Conservation (phyloP, 73 alveolate genomes). For the Halteria grandinella region DNA sequence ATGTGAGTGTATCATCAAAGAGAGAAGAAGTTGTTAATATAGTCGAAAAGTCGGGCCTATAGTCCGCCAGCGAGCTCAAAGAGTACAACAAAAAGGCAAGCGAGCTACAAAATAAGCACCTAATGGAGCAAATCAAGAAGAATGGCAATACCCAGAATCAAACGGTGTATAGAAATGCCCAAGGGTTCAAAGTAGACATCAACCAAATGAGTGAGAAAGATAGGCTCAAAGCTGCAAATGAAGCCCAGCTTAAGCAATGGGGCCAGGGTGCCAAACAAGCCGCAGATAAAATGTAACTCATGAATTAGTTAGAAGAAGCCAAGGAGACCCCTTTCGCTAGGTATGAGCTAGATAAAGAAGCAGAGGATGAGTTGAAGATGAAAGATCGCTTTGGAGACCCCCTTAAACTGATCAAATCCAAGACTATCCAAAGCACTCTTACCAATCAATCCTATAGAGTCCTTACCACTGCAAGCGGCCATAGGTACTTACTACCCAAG, state of each 20-base stretch:
- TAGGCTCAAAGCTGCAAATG: slow-evolving; percentile 54
- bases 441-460: slow-evolving; percentile 35
- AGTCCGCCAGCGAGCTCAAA: slow-evolving; percentile 51
- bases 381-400: slow-evolving; percentile 78
- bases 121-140: background rate
- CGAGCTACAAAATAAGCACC: background rate
- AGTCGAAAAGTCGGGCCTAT: slow-evolving; percentile 55
- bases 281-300: slow-evolving; percentile 27
- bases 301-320: slow-evolving; percentile 9
- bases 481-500: slow-evolving; percentile 39
- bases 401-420: background rate
- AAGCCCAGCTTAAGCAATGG: slow-evolving; percentile 60
- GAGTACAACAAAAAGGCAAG: background rate
- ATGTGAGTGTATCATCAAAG: slow-evolving; percentile 17
- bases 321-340: slow-evolving; percentile 57
- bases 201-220: slow-evolving; percentile 36
- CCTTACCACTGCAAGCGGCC: slow-evolving; percentile 20
- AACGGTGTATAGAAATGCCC: slow-evolving; percentile 48
- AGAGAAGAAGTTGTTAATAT: background rate
- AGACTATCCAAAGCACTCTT: slow-evolving; percentile 4
- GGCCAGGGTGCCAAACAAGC: slow-evolving; percentile 57
- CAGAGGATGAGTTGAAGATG: slow-evolving; percentile 52
- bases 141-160: background rate
- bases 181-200: slow-evolving; percentile 36
- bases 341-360: slow-evolving; percentile 53